Percentiles rank a stretch among this genome's conserved stretches.
phyloP scores from a whole-genome alignment of 2,329 filamentous ascomycete species.

The Cytospora chrysosperma region DNA sequence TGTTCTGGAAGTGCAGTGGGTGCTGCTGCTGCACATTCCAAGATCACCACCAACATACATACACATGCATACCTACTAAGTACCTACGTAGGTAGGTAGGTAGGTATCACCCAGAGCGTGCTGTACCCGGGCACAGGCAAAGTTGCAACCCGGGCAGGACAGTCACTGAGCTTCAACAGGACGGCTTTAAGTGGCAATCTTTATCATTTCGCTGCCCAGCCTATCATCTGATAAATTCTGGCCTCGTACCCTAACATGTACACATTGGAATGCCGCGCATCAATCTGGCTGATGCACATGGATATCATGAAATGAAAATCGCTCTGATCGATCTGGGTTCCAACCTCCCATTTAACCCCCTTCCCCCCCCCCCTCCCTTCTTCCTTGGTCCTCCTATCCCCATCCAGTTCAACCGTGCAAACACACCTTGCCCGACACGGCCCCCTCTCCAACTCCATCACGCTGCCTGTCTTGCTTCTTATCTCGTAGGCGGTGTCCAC shows the following conservation, averaged over 20 bases:
- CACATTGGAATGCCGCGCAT: constrained; percentile 10
- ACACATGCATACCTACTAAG: too few relatives aligned
- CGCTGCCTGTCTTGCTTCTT: neutral
- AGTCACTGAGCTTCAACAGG: neutral
- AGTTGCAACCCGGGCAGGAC: neutral
- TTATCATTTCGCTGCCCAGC: neutral
- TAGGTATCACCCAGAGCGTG: neutral
- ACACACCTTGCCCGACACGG: neutral
- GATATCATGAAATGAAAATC: constrained; percentile 23
- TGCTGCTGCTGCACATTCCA: too few relatives aligned
- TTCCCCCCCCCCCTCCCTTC: neutral
- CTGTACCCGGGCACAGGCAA: neutral
- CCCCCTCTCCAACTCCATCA: neutral
- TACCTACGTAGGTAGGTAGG: too few relatives aligned
- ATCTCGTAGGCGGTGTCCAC: constrained; percentile 44
- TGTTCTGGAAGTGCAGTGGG: too few relatives aligned
- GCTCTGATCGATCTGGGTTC: constrained; percentile 1
- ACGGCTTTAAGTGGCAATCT: neutral
- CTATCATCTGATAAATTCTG: neutral
- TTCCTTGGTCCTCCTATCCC: neutral
- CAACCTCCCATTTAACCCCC: neutral
- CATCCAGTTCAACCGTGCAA: neutral
- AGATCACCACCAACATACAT: neutral
- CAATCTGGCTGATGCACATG: constrained; percentile 17
- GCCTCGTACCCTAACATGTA: constrained; percentile 10